A percentile compares a stretch with the other conserved stretches of the same genome.
These are phyloP conservation scores for Zygosaccharomyces sapae DNA, from an alignment of 1,139 yeast genomes.

Conservation along the genomic window DNA sequence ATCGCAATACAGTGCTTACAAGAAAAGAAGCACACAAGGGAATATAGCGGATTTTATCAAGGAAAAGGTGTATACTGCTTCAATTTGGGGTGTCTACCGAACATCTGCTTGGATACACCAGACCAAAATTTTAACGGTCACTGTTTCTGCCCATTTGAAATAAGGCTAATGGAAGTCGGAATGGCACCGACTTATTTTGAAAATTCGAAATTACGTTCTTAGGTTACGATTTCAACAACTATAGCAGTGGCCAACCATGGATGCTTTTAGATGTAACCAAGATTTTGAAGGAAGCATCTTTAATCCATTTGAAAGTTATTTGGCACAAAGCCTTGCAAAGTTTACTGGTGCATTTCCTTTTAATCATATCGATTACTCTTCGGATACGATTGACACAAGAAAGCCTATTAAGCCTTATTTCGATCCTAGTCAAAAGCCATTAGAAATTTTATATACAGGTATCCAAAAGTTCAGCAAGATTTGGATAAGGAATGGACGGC, in stretches of 20 bases:
- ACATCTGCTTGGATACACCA: conserved; percentile 2
- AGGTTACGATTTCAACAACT: conserved; percentile 20
- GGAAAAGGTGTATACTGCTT: conserved; percentile 22
- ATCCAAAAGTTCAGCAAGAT: conserved; percentile 12
- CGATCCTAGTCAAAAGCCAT: conserved; percentile 7
- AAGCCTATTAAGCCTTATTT: conserved; percentile 7
- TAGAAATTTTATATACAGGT: conserved; percentile 12
- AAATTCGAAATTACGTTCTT: conserved; percentile 13
- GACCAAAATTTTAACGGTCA: neutral
- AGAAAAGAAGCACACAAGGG: conserved; percentile 10
- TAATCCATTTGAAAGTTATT: conserved; percentile 11
- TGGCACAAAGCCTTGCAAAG: conserved; percentile 9
- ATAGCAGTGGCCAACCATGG: conserved; percentile 16
- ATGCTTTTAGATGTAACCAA: conserved; percentile 18
- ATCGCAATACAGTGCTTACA: conserved; percentile 12
- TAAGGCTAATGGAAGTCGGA: conserved; percentile 12
- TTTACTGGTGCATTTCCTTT: conserved; percentile 10
- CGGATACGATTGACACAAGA: neutral
- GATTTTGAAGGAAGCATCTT: conserved; percentile 10
- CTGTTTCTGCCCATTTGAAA: conserved; percentile 6
- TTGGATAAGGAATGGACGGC: conserved; percentile 8
- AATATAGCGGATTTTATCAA: conserved; percentile 21
- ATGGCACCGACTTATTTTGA: conserved; percentile 16
- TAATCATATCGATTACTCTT: conserved; percentile 3
- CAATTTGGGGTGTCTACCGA: conserved; percentile 18